Evolutionary conservation across 2,329 filamentous ascomycete genomes (phyloP), one percentile per base, ranked within the genome.

Genomic region (Fusarium oxysporum): DNA sequence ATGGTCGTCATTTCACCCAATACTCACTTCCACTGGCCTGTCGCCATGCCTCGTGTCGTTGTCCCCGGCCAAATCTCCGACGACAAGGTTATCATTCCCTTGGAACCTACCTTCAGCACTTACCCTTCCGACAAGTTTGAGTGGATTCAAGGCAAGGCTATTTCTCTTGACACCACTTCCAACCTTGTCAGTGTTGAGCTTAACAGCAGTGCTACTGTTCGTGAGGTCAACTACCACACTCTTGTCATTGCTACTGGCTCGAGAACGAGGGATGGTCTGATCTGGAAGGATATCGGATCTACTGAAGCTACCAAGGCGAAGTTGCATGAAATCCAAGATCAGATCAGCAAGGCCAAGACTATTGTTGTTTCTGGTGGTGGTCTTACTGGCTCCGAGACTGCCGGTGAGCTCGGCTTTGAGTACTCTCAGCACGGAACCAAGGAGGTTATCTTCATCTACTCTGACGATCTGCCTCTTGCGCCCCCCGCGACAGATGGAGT

Each of bases 211-310:
- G 55, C 71, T 14, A 76, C 67, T 9, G 72, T 74, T n/a, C 79
- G 81, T 10, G 78, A 79, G 16, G 76, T 89, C 61, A 66, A 68
- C 25, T 91, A 90, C 74, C 83, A 89, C 71, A 84, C 83, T 28
- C 81, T 90, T 17, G 76, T 91, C 67, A 79, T 91, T 47, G 87
- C 88, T 14, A 91, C 89, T 5, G 89, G 89, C 12, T 80, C 85
- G 6, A 80, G 81, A 33, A 82, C 83, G 37, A 80, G 75, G 28
- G 83, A 82, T 8, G 79, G 77, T 66, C 81, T 86, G 79, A 87
- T 88, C 1, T 90, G 85, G 79, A 90, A 89, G 78, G 79, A 78
- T 25, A 70, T 85, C 14, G 82, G 78, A 8, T 82, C 83, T 4
- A 83, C 84, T 1, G 81, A 84, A 60, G 75, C 82, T 62, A 86